phyloP scores from a whole-genome alignment of 306 rosid species.

The Cucurbita argyrosperma region DNA sequence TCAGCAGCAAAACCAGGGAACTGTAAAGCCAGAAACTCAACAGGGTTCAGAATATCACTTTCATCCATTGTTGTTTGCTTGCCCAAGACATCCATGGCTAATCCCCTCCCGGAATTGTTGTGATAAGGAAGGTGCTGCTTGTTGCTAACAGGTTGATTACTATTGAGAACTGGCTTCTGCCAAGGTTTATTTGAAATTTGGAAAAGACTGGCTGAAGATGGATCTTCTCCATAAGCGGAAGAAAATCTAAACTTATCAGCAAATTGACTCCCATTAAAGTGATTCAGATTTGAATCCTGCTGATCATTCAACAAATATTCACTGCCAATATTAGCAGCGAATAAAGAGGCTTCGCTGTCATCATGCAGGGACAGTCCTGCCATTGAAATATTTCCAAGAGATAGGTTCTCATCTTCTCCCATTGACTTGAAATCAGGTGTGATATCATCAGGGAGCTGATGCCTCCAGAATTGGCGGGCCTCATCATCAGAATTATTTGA shows the following conservation, averaged over 20 bases:
- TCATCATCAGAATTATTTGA: conserved; percentile 87
- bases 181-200: conserved; percentile 49
- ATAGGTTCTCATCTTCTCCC: conserved; percentile 69
- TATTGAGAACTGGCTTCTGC: conserved; percentile 46
- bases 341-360: conserved; percentile 35
- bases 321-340: conserved; percentile 42
- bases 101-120: conserved; percentile 46
- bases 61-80: conserved; percentile 52
- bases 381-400: conserved; percentile 50
- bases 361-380: conserved; percentile 60
- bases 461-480: conserved; percentile 87
- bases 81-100: conserved; percentile 41
- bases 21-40: conserved; percentile 64
- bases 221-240: conserved; percentile 51
- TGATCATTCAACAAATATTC: conserved; percentile 48
- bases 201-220: conserved; percentile 40
- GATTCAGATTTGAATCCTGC: conserved; percentile 27
- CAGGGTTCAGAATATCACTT: conserved; percentile 49
- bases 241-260: conserved; percentile 50
- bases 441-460: conserved; percentile 92
- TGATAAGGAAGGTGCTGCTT: conserved; percentile 44
- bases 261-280: conserved; percentile 38
- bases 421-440: conserved; percentile 86
- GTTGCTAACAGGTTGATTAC: conserved; percentile 30
- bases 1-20: conserved; percentile 91